These are phyloP conservation scores for Funneliformis geosporum DNA, from an alignment of 192 early-diverging fungal species.

Conservation along the genomic window DNA sequence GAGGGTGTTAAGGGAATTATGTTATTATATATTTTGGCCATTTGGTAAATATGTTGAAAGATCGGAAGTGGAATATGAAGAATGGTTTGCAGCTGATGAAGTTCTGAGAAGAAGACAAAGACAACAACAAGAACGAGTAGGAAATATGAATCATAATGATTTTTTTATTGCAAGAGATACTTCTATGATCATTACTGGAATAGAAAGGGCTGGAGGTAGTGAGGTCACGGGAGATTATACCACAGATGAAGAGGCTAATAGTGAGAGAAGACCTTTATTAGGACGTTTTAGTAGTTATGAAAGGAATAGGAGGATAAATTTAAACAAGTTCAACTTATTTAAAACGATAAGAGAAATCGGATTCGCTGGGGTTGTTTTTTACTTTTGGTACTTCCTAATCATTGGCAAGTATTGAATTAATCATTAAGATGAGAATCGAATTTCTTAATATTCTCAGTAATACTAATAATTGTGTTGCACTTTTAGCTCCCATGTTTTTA, in stretches of 20 bases:
- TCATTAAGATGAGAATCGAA: neutral
- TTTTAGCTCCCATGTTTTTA: constrained; percentile 75
- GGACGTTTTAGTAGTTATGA: neutral
- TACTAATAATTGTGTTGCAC: constrained; percentile 17
- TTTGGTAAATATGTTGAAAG: constrained; percentile 95
- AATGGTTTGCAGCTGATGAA: constrained; percentile 20
- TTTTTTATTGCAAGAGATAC: neutral
- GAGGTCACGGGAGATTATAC: neutral
- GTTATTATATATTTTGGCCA: constrained; percentile 92
- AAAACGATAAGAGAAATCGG: constrained; percentile 40
- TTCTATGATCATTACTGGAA: constrained; percentile 10
- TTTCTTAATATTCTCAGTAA: constrained; percentile 27
- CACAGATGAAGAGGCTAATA: neutral
- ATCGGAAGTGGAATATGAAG: neutral
- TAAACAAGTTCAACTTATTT: constrained; percentile 31
- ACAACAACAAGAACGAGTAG: neutral
- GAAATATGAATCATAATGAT: constrained; percentile 25
- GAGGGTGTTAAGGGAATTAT: constrained; percentile 71
- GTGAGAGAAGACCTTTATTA: constrained; percentile 38
- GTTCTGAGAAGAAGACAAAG: neutral
- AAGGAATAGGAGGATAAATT: neutral
- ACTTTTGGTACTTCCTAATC: constrained; percentile 46
- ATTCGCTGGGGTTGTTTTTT: constrained; percentile 51
- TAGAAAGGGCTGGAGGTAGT: neutral
- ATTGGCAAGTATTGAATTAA: constrained; percentile 44